These are phyloP conservation scores for Oryza coarctata DNA, from an alignment of 176 grass and related monocot genomes.

Conservation along the genomic window DNA sequence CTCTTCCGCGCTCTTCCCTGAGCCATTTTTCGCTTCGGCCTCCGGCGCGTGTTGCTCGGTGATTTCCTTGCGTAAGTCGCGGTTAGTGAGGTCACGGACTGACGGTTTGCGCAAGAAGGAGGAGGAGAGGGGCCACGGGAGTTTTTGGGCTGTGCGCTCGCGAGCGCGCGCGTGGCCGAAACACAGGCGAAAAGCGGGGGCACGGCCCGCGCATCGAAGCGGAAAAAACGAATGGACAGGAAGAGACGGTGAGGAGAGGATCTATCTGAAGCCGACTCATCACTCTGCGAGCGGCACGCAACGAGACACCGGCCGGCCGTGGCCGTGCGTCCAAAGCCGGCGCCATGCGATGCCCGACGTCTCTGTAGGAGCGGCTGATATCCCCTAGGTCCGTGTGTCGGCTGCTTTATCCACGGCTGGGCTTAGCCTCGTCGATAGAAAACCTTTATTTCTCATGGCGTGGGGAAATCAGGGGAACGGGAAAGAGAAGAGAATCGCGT, in stretches of 20 bases:
- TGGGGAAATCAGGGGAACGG: background rate
- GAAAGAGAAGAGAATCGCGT: background rate
- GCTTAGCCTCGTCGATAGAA: background rate
- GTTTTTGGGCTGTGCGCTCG: background rate
- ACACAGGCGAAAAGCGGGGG: conserved; percentile 5
- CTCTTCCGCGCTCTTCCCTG: background rate
- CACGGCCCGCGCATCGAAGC: conserved; percentile 7
- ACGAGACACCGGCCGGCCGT: background rate
- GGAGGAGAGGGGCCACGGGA: background rate
- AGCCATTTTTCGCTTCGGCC: background rate
- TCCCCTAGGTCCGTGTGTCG: background rate
- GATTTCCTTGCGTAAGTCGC: background rate
- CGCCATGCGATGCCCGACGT: background rate
- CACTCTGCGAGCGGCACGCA: background rate
- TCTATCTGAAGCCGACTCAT: background rate
- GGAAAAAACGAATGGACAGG: background rate
- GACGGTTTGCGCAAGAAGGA: background rate
- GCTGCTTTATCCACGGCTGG: background rate
- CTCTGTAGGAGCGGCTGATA: conserved; percentile 6
- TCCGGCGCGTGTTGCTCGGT: background rate
- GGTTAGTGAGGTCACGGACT: background rate
- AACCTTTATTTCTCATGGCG: background rate
- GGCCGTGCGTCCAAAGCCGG: background rate
- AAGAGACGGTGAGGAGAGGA: background rate
- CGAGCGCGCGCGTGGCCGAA: conserved; percentile 23